phyloP scores from a whole-genome alignment of 371 early-diverging fungal species.

The Blakeslea trispora region DNA sequence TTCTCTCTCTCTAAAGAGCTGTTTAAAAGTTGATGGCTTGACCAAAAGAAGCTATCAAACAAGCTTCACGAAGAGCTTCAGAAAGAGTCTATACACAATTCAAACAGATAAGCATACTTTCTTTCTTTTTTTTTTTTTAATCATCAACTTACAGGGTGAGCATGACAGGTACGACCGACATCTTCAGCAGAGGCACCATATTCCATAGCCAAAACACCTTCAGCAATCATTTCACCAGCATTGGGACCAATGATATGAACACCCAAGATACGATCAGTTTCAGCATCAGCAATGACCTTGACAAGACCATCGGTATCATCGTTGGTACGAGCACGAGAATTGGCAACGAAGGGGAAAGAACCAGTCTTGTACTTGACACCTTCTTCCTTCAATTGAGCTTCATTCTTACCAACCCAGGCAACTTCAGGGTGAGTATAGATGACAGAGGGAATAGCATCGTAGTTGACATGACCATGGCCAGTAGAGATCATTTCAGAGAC shows the following conservation, averaged over 20 bases:
- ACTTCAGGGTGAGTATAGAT: slow-evolving; percentile 99
- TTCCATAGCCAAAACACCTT: slow-evolving; percentile 96
- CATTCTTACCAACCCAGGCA: slow-evolving; percentile 98
- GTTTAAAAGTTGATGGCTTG: slow-evolving; percentile 69
- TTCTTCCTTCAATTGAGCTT: slow-evolving; percentile 87
- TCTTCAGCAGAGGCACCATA: slow-evolving; percentile 97
- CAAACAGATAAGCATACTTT: too few relatives aligned
- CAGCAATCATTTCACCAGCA: slow-evolving; percentile 99
- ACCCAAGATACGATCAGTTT: slow-evolving; percentile 95
- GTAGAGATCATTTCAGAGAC: slow-evolving; percentile 91
- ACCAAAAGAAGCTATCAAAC: slow-evolving; percentile 79
- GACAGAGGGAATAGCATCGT: slow-evolving; percentile 96
- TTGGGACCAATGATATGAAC: slow-evolving; percentile 97
- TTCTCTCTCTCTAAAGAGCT: too few relatives aligned
- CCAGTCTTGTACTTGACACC: slow-evolving; percentile 89
- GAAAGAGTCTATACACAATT: slow-evolving; percentile 68
- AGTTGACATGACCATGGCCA: slow-evolving; percentile 97
- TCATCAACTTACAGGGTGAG: slow-evolving; percentile 86
- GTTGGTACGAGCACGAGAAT: slow-evolving; percentile 97
- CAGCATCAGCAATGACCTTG: slow-evolving; percentile 94
- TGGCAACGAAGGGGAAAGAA: slow-evolving; percentile 94
- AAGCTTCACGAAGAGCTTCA: slow-evolving; percentile 98
- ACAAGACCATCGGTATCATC: slow-evolving; percentile 93
- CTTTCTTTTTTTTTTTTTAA: neutral
- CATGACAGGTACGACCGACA: slow-evolving; percentile 97